Conservation (phyloP, 2,329 filamentous ascomycete genomes). For the Fonsecaea erecta region DNA sequence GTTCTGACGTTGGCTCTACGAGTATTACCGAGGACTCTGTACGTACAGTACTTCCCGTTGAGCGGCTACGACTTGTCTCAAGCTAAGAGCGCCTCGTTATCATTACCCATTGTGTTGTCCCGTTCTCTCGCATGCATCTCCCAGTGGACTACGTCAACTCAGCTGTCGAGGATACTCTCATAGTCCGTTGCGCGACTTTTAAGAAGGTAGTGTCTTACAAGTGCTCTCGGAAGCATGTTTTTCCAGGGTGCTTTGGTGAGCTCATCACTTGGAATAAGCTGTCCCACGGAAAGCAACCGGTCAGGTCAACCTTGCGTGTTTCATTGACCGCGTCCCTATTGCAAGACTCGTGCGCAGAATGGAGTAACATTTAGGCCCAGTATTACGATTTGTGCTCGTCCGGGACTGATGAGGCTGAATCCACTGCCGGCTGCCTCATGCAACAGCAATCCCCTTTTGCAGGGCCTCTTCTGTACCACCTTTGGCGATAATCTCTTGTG, state of each 20-base stretch:
- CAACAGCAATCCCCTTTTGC: slow-evolving; percentile 65
- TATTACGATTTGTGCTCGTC: neutral
- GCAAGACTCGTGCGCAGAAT: neutral
- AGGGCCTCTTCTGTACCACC: slow-evolving; percentile 86
- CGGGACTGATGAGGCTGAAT: neutral
- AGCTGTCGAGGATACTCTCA: neutral
- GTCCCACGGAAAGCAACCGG: neutral
- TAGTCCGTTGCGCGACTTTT: neutral
- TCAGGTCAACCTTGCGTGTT: no score
- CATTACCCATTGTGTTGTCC: neutral
- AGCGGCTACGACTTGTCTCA: neutral
- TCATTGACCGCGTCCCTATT: no score
- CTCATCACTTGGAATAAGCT: neutral
- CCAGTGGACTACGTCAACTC: neutral
- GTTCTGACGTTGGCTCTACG: neutral
- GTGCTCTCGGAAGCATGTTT: neutral
- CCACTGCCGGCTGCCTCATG: neutral
- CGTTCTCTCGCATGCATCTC: neutral
- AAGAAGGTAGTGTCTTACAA: neutral
- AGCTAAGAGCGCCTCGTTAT: neutral
- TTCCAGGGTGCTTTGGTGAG: neutral
- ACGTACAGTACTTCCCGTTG: no score
- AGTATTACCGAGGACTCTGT: no score
- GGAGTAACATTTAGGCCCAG: neutral
- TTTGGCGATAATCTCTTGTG: slow-evolving; percentile 78